phyloP scores from a whole-genome alignment of 1,139 yeast species.

The Pichia sp. region DNA sequence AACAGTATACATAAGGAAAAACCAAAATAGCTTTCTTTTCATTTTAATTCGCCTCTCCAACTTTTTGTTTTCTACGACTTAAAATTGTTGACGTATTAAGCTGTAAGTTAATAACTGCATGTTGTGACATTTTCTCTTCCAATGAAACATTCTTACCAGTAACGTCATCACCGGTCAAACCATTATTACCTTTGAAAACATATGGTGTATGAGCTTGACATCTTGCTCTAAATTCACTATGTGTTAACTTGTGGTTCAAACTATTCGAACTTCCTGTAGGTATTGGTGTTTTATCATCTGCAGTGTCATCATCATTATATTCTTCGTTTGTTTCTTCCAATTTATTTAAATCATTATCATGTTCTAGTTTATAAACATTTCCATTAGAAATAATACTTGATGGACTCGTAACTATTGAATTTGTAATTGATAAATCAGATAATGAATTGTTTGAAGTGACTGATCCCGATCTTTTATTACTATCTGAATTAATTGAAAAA shows the following conservation, averaged over 20 bases:
- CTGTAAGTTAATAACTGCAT: conserved; percentile 41
- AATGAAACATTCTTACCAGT: neutral
- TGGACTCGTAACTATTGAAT: conserved; percentile 6
- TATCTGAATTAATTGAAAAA: conserved; percentile 11
- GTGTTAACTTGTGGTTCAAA: conserved; percentile 1
- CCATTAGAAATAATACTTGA: conserved; percentile 3
- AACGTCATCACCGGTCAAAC: neutral
- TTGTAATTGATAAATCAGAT: conserved; percentile 1
- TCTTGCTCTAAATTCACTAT: conserved; percentile 9
- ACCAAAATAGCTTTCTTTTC: too few species aligned
- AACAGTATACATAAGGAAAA: neutral
- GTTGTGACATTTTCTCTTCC: conserved; percentile 12
- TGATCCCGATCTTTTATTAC: conserved; percentile 8
- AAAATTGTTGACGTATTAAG: conserved; percentile 55
- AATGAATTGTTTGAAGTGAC: conserved; percentile 14
- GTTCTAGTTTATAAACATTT: neutral
- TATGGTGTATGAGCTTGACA: conserved; percentile 17
- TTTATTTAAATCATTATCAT: neutral
- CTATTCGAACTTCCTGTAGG: conserved; percentile 12
- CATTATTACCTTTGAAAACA: conserved; percentile 2
- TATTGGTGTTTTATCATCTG: conserved; percentile 20
- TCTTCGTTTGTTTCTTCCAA: conserved; percentile 3
- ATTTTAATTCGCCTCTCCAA: neutral
- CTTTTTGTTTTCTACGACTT: conserved; percentile 42
- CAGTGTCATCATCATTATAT: conserved; percentile 7